Evolutionary conservation across 2,329 filamentous ascomycete species (phyloP).

Genomic region (Ophiostoma sp.): DNA sequence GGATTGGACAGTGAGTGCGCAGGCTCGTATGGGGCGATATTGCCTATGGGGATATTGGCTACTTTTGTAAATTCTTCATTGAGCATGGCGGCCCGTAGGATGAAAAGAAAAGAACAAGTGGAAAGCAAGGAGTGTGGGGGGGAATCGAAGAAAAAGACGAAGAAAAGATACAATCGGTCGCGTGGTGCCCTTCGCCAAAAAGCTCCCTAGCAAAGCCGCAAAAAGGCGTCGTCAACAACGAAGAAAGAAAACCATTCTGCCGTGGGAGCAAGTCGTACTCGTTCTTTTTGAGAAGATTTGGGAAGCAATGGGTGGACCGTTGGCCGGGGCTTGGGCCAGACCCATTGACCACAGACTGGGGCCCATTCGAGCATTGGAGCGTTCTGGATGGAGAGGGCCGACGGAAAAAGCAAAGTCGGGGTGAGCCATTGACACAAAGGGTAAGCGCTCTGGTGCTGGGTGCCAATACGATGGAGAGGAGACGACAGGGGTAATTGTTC

Average conservation of each 20-base stretch:
- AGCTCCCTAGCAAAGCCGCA: not conserved
- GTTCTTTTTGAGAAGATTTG: conserved; percentile 8
- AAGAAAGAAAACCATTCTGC: not conserved
- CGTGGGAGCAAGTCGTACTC: not conserved
- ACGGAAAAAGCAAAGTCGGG: conserved; percentile 15
- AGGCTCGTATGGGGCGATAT: conserved; percentile 20
- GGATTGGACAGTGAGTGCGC: not conserved
- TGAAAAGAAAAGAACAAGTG: not conserved
- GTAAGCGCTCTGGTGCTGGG: not conserved
- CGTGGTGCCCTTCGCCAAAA: too few relatives aligned
- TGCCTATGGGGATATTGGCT: conserved; percentile 24
- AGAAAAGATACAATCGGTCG: too few relatives aligned
- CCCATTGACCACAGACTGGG: conserved; percentile 4
- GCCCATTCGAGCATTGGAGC: not conserved
- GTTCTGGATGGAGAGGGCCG: conserved; percentile 10
- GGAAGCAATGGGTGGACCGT: conserved; percentile 17
- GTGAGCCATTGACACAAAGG: conserved; percentile 2
- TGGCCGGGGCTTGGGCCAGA: not conserved
- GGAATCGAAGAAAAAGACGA: too few relatives aligned
- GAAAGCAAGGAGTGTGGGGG: too few relatives aligned
- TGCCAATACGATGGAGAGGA: conserved; percentile 19
- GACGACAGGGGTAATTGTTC: conserved; percentile 6
- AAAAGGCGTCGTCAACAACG: not conserved
- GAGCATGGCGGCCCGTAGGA: conserved; percentile 21
- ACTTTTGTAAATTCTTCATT: conserved; percentile 21